A percentile compares a stretch with the other conserved stretches of the same genome.
These are phyloP conservation scores for Acorus calamus DNA, from an alignment of 106 monocot genomes.

Conservation along the genomic window DNA sequence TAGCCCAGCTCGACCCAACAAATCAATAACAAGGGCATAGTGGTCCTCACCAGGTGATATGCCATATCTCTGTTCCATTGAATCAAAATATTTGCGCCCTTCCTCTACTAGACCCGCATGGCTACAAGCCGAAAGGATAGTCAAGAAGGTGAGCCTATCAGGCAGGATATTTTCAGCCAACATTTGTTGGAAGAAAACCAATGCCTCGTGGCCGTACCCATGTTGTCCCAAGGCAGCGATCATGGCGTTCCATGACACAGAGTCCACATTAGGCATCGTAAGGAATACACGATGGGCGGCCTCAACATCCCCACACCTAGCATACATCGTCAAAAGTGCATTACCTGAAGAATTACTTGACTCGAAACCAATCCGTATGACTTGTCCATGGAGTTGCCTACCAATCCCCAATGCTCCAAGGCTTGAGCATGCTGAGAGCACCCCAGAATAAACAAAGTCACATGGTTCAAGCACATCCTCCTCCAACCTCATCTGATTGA, in stretches of 20 bases:
- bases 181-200: slow-evolving; percentile 67
- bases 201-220: slow-evolving; percentile 67
- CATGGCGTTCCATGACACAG: slow-evolving; percentile 91
- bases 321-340: slow-evolving; percentile 26
- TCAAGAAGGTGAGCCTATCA: slow-evolving; percentile 55
- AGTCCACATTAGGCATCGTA: slow-evolving; percentile 61
- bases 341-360: slow-evolving; percentile 24
- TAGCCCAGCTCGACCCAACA: slow-evolving; percentile 39
- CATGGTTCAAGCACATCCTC: slow-evolving; percentile 37
- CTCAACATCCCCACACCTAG: slow-evolving; percentile 22
- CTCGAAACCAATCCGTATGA: slow-evolving; percentile 54
- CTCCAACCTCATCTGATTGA: slow-evolving; percentile 49
- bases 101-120: slow-evolving; percentile 42
- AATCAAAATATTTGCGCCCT: slow-evolving; percentile 27
- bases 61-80: slow-evolving; percentile 32
- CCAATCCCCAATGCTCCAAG: slow-evolving; percentile 69
- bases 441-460: slow-evolving; percentile 63
- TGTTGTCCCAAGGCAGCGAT: slow-evolving; percentile 87
- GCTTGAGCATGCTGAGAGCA: slow-evolving; percentile 55
- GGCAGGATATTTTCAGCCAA: slow-evolving; percentile 40
- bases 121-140: slow-evolving; percentile 55
- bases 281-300: slow-evolving; percentile 34
- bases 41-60: slow-evolving; percentile 53
- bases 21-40: slow-evolving; percentile 48
- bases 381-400: slow-evolving; percentile 57